Evolutionary conservation across 768 basidiomycete species (phyloP).

Genomic region (Kwoniella shandongensis): DNA sequence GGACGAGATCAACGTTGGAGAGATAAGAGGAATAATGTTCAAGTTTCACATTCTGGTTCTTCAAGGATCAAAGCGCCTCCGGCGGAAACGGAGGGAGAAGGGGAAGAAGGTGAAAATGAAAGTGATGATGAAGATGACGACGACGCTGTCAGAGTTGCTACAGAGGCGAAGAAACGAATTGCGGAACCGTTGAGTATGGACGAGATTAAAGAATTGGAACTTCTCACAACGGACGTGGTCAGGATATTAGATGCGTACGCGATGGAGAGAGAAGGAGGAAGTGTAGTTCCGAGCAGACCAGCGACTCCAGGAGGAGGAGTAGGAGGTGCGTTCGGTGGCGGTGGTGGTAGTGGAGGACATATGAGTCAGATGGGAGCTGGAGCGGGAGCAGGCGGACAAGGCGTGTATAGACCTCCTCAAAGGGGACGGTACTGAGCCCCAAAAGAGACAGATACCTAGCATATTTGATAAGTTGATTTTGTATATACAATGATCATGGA

Average conservation of each 20-base stretch:
- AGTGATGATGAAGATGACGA: constrained; percentile 58
- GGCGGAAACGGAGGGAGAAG: constrained; percentile 21
- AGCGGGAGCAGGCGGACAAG: not conserved
- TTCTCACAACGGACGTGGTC: constrained; percentile 72
- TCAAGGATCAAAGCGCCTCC: constrained; percentile 28
- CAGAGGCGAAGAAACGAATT: constrained; percentile 53
- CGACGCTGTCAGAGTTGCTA: constrained; percentile 6
- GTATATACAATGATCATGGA: too few relatives aligned
- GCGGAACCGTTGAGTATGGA: constrained; percentile 60
- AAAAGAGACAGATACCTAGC: not conserved
- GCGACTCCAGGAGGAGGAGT: constrained; percentile 9
- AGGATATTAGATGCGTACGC: constrained; percentile 69
- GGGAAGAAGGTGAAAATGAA: constrained; percentile 49
- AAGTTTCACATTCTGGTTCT: constrained; percentile 19
- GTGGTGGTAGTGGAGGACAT: too few relatives aligned
- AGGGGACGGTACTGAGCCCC: not conserved
- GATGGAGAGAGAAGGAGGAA: constrained; percentile 57
- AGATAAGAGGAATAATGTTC: constrained; percentile 12
- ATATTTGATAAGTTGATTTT: not conserved
- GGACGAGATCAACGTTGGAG: constrained; percentile 30
- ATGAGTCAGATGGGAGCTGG: too few relatives aligned
- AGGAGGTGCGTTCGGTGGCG: not conserved
- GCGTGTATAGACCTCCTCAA: constrained; percentile 6
- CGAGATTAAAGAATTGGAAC: constrained; percentile 74
- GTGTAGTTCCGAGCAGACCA: constrained; percentile 11